phyloP scores from a whole-genome alignment of 2,329 filamentous ascomycete genomes.

The Aspergillus fructus region DNA sequence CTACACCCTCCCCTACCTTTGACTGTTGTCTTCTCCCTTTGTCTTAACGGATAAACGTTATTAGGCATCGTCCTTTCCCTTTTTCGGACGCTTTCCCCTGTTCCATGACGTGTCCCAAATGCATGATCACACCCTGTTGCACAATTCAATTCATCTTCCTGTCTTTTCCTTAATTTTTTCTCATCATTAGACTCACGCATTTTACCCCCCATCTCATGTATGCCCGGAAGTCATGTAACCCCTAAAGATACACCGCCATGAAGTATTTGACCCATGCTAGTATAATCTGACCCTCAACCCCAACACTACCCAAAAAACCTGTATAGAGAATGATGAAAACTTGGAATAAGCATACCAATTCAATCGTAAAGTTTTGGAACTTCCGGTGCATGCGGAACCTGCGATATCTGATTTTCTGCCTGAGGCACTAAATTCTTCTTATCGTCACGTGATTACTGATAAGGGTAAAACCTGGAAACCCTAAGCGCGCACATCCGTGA shows the following conservation, averaged over 20 bases:
- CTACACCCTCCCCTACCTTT: background rate
- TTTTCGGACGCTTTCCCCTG: constrained; percentile 23
- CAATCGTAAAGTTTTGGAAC: background rate
- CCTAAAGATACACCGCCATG: constrained; percentile 35
- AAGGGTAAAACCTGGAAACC: constrained; percentile 29
- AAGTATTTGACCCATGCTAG: constrained; percentile 23
- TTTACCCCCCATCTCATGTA: constrained; percentile 33
- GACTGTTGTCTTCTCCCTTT: constrained; percentile 5
- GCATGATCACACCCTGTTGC: constrained; percentile 17
- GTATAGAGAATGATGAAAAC: constrained; percentile 26
- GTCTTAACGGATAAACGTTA: constrained; percentile 1
- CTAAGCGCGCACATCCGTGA: constrained; percentile 33
- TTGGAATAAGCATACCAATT: constrained; percentile 10
- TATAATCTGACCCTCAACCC: constrained; percentile 21
- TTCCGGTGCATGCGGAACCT: background rate
- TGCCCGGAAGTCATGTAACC: constrained; percentile 45
- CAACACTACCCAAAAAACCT: constrained; percentile 25
- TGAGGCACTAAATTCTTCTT: constrained; percentile 12
- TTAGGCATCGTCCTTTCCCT: constrained; percentile 11
- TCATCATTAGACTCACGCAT: constrained; percentile 25
- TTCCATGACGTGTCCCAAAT: constrained; percentile 20
- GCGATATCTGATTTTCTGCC: constrained; percentile 1
- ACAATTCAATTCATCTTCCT: constrained; percentile 13
- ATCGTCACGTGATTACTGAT: constrained; percentile 28
- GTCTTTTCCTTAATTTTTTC: constrained; percentile 20